These are phyloP conservation scores for Daldinia grandis DNA, from an alignment of 495 filamentous ascomycete genomes.

Conservation along the genomic window DNA sequence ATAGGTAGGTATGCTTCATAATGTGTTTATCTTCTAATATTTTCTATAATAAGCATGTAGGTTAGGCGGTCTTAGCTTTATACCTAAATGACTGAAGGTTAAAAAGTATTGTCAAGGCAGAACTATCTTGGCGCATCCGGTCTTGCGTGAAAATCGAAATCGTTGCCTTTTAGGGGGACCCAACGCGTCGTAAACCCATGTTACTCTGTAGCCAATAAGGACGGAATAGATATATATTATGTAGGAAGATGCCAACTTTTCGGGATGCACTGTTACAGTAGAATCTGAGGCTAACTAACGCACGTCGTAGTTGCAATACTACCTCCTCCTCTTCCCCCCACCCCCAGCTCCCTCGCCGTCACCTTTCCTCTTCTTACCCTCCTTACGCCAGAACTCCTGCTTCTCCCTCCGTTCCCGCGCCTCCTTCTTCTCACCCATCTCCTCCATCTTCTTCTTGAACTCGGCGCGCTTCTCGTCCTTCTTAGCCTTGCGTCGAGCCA, in stretches of 20 bases:
- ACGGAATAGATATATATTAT: too few species aligned
- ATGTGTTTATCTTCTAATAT: background rate
- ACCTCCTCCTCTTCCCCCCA: slow-evolving; percentile 70
- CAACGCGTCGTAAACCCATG: too few species aligned
- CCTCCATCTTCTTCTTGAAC: slow-evolving; percentile 81
- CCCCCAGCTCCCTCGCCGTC: slow-evolving; percentile 67
- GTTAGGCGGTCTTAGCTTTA: background rate
- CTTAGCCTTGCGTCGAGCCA: slow-evolving; percentile 77
- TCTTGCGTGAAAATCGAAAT: too few species aligned
- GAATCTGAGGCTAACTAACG: background rate
- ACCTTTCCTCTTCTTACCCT: slow-evolving; percentile 91
- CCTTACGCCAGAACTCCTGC: slow-evolving; percentile 90
- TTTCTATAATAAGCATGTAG: background rate
- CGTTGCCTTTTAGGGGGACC: too few species aligned
- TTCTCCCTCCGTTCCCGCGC: slow-evolving; percentile 88
- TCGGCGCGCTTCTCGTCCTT: slow-evolving; percentile 84
- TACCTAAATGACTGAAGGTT: background rate
- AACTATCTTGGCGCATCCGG: too few species aligned
- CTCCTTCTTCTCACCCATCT: slow-evolving; percentile 80
- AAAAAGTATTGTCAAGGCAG: too few species aligned
- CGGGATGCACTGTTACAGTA: too few species aligned
- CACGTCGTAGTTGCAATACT: background rate
- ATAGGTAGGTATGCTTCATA: too few species aligned
- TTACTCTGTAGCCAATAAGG: too few species aligned
- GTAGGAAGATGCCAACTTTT: too few species aligned